These are phyloP conservation scores for Zasmidium citrigriseum DNA, from an alignment of 2,329 filamentous ascomycete species.

Conservation along the genomic window DNA sequence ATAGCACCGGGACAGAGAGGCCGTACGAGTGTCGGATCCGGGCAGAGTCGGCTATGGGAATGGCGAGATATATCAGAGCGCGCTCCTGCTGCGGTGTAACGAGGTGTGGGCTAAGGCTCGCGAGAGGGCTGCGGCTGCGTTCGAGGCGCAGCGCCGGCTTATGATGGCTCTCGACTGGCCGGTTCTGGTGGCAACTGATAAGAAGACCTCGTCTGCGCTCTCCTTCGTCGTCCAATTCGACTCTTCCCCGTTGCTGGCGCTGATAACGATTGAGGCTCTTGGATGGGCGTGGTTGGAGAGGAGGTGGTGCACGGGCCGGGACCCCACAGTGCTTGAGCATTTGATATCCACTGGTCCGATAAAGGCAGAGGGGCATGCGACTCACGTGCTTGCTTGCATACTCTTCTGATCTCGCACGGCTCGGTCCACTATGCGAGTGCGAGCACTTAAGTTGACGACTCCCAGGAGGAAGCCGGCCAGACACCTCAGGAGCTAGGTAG, in stretches of 20 bases:
- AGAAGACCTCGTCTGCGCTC: background rate
- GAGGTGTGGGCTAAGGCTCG: background rate
- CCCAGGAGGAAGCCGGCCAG: too few relatives aligned
- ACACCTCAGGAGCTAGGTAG: too few relatives aligned
- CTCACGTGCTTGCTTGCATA: too few relatives aligned
- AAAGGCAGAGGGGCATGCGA: too few relatives aligned
- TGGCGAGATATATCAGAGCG: background rate
- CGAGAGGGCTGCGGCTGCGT: background rate
- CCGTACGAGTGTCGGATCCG: background rate
- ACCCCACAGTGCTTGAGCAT: background rate
- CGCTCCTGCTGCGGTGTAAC: background rate
- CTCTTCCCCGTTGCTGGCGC: background rate
- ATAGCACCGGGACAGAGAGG: background rate
- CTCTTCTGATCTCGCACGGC: too few relatives aligned
- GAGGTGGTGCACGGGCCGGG: slow-evolving; percentile 1
- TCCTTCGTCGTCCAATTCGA: background rate
- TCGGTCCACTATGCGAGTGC: too few relatives aligned
- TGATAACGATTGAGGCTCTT: background rate
- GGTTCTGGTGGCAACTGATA: background rate
- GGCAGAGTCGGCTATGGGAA: background rate
- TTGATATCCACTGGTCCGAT: background rate
- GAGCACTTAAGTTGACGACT: too few relatives aligned
- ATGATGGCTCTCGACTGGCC: background rate
- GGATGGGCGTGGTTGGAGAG: background rate
- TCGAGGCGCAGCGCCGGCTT: background rate